Base-by-base conservation (phyloP, 2,329 filamentous ascomycete species). In the Tolypocladium album region DNA sequence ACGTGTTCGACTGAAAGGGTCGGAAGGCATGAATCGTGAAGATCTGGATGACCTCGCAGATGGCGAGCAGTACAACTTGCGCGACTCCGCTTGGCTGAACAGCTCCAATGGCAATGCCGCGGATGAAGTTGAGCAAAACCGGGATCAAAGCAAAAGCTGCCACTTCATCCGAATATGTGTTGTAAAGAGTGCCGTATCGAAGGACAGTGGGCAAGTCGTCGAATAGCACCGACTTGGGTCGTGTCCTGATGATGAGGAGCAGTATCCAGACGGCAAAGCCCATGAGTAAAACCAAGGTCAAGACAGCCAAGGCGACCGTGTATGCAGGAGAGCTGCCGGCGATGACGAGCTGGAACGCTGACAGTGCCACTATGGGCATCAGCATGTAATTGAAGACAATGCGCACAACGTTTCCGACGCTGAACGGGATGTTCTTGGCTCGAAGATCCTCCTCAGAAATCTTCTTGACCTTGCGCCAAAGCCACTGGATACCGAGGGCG, bases 161-260 rank as follows among this genome's bases (percentile, higher is more conserved):
- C 0, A 92, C 91, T 71, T 93, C 89, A 71, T 99, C 94, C 31
- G 90, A 94, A 72, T 96, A 97, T 0, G 94, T 99, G 75, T 99
- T 99, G 75, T 99, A 99, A 9, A 99, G 79, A 6, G 94, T 91
- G 0, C 94, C 94, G 67, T 96, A 97, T 1, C 91, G 82, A 2
- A 99, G 80, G 11, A 97, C 86, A 0, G 91, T 97, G 8, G 91
- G 86, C 56, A 99, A 80, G 68, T 97, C 92, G 73, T 99, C 94
- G 71, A 97, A 99, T 12, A 99, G 80, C 65, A 91, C 88, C 1
- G 91, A 89, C 62, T 92, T 87, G 7, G 92, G 92, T 64, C 89
- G 87, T 0, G 90, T 94, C 31, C 80, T 85, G 60, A 88, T 85
- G 67, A 97, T 93, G 57, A 96, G 79, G 68, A 85, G 85, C 56